A percentile compares a stretch with the other conserved stretches of the same genome.
Conservation (phyloP, 2,329 filamentous ascomycete genomes). For the Thermothelomyces thermophilus region DNA sequence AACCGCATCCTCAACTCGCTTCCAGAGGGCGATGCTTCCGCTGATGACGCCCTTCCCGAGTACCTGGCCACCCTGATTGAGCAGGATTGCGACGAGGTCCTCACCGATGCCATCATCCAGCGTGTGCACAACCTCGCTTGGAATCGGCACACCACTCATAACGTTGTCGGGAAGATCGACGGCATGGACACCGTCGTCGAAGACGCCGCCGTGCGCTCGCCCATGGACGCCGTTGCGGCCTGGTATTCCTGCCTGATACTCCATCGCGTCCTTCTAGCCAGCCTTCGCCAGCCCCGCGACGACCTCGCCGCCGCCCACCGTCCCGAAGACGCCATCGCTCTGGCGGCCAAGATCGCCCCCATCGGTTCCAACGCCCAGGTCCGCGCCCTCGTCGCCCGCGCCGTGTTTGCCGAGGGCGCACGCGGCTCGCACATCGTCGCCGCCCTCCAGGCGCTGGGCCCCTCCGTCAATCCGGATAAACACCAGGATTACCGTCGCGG, state of each 20-base stretch:
- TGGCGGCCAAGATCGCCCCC: conserved; percentile 69
- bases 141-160: conserved; percentile 68
- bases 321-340: conserved; percentile 48
- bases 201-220: conserved; percentile 76
- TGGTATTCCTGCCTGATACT: conserved; percentile 79
- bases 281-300: conserved; percentile 44
- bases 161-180: conserved; percentile 55
- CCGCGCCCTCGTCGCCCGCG: conserved; percentile 53
- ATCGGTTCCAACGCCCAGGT: conserved; percentile 66
- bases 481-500: conserved; percentile 27
- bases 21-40: conserved; percentile 33
- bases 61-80: conserved; percentile 71
- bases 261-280: conserved; percentile 60
- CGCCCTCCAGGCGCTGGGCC: conserved; percentile 47
- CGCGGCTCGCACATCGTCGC: conserved; percentile 51
- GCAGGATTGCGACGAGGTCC: conserved; percentile 73
- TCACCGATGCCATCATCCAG: conserved; percentile 71
- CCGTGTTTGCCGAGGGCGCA: conserved; percentile 48
- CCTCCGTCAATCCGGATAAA: conserved; percentile 32
- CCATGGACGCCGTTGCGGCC: conserved; percentile 81
- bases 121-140: conserved; percentile 85
- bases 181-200: conserved; percentile 79
- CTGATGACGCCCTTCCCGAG: conserved; percentile 62
- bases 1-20: conserved; percentile 43
- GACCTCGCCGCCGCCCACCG: conserved; percentile 40